Percentiles rank a stretch among this genome's conserved stretches.
Evolutionary conservation across 805 yeast species (phyloP).

Genomic region (Candida golubevii): DNA sequence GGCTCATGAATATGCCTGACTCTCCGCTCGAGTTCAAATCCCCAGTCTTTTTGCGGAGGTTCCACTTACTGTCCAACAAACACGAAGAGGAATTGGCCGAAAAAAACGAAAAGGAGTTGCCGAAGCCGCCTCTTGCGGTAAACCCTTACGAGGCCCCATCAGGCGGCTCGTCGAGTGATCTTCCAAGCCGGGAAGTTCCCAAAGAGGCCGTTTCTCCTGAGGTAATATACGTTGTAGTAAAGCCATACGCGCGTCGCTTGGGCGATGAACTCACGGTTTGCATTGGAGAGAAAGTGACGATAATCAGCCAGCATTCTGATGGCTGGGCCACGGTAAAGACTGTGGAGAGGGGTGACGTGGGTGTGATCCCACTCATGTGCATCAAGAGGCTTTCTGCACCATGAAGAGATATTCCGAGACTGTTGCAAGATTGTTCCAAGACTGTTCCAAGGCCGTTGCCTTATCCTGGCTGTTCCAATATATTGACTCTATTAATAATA

Average conservation of each 20-base stretch:
- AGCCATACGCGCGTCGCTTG: conserved; percentile 25
- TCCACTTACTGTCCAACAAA: conserved; percentile 24
- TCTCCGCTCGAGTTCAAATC: conserved; percentile 21
- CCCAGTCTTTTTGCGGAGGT: conserved; percentile 31
- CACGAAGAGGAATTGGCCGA: conserved; percentile 3
- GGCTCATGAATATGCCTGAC: conserved; percentile 21
- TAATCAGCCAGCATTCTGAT: conserved; percentile 26
- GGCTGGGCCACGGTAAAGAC: conserved; percentile 37
- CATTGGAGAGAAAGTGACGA: conserved; percentile 27
- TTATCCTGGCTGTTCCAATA: too few species aligned
- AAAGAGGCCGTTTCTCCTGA: not conserved
- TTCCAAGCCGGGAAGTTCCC: not conserved
- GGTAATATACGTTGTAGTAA: conserved; percentile 21
- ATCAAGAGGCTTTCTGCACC: conserved; percentile 3
- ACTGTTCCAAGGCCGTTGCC: too few species aligned
- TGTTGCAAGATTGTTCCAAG: too few species aligned
- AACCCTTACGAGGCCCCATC: conserved; percentile 1
- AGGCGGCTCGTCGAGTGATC: not conserved
- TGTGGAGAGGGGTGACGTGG: conserved; percentile 16
- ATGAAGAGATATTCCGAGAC: too few species aligned
- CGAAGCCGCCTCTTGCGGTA: conserved; percentile 17
- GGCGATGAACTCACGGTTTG: conserved; percentile 32
- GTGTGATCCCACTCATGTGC: conserved; percentile 31
- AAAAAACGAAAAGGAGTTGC: conserved; percentile 12
- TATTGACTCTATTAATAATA: too few species aligned